Evolutionary conservation across 805 yeast genomes (phyloP).

Genomic region (Aciculoconidium aculeatum): DNA sequence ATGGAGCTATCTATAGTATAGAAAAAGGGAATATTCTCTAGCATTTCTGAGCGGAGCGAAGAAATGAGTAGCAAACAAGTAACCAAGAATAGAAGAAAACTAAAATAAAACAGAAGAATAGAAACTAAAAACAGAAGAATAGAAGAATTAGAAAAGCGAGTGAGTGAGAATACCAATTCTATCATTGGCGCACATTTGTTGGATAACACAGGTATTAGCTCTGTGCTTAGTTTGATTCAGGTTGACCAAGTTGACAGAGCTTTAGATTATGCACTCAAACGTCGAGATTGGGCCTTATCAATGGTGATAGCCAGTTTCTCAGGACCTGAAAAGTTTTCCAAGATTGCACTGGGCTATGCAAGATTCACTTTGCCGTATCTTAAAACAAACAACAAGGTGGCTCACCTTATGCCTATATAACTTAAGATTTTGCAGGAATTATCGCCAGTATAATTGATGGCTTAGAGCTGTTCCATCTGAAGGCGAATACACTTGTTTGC

Average conservation of each 20-base stretch:
- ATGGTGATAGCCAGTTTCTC: constrained; percentile 61
- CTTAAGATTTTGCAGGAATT: constrained; percentile 61
- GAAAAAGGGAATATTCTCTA: too few relatives aligned
- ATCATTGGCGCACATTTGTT: too few relatives aligned
- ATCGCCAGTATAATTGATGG: constrained; percentile 48
- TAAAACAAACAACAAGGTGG: constrained; percentile 34
- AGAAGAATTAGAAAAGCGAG: too few relatives aligned
- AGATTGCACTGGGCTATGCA: constrained; percentile 53
- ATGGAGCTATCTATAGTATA: too few relatives aligned
- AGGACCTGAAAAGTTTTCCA: constrained; percentile 56
- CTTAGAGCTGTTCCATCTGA: constrained; percentile 37
- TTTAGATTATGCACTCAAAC: constrained; percentile 51
- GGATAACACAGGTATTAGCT: too few relatives aligned
- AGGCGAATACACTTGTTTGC: constrained; percentile 42
- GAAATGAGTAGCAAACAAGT: too few relatives aligned
- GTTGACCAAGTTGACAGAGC: constrained; percentile 67
- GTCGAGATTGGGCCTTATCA: constrained; percentile 74
- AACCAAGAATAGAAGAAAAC: too few relatives aligned
- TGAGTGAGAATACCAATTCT: too few relatives aligned
- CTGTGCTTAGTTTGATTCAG: constrained; percentile 38
- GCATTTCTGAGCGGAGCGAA: too few relatives aligned
- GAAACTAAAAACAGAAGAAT: too few relatives aligned
- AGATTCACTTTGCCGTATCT: constrained; percentile 39
- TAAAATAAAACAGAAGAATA: too few relatives aligned
- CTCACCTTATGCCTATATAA: constrained; percentile 46